Base-by-base conservation (phyloP, 169 alveolate species). In the Eimeria tenella region DNA sequence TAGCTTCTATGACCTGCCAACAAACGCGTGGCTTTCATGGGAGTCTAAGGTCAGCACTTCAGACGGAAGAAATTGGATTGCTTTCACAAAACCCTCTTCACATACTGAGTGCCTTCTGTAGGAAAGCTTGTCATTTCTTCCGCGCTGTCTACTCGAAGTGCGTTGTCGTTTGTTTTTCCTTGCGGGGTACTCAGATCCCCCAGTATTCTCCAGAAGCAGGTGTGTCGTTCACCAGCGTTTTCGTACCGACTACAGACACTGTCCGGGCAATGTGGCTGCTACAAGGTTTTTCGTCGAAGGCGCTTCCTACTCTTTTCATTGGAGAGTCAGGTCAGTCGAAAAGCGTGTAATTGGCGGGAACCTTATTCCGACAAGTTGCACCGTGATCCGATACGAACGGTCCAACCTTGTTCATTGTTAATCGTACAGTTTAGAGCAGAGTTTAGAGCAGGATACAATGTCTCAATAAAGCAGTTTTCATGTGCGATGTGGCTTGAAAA, bases 171-270 rank as follows among this genome's bases (percentile, higher is more conserved):
- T 49, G 84, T 42, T 74, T 4, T n/a, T 15, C 50, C 62, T 60
- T 83, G 10, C 60, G 53, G 50, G 60, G 5, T 25, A 58, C 52
- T 19, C 90, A 83, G 93, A 56, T 87, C 19, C 93, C 93, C n/a
- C 70, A 87, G 71, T 87, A 87, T 62, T 65, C 92, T 52, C 98
- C 98, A 58, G 98, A 98, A 53, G 94, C 93, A 63, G 98, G 97
- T 83, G 96, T 97, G 52, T 96, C 97, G 87, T 98, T 98, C 97
- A 97, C 98, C 55, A 96, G 97, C 95, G 98, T 98, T 87, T 96
- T 98, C 31, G 99, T 98, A 42, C 99, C 99, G 25, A 98, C 99
- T 55, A 97, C 97, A 56, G 99, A 98, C 94, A 98, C 99, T 5
- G 96, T 95, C 93, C 96, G 98, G 91, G 97, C 97, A 90, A 95